Conservation (phyloP, 1,139 yeast species). For the Suzukiozyma palmioleophila region DNA sequence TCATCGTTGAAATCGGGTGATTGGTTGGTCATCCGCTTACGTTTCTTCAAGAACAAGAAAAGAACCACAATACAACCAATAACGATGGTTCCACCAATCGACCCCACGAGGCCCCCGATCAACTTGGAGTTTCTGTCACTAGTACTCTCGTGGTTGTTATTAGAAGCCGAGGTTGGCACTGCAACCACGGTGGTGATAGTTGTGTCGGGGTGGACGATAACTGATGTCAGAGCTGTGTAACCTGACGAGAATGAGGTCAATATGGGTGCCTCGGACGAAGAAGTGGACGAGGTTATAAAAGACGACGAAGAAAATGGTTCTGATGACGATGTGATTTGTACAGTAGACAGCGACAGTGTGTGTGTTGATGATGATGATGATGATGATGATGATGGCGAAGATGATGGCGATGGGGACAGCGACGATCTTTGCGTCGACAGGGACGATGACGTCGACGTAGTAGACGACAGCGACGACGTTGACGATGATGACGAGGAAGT, state of each 20-base stretch:
- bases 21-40: constrained; percentile 35
- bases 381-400: constrained; percentile 1
- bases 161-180: constrained; percentile 30
- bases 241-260: constrained; percentile 12
- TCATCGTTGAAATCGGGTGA: constrained; percentile 42
- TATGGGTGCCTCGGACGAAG: constrained; percentile 7
- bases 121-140: constrained; percentile 31
- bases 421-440: constrained; percentile 5
- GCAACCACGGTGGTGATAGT: constrained; percentile 41
- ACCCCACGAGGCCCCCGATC: constrained; percentile 47
- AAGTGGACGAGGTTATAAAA: constrained; percentile 3
- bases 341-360: constrained; percentile 4
- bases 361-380: constrained; percentile 11
- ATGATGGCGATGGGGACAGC: constrained; percentile 6
- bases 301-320: constrained; percentile 3
- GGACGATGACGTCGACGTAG: constrained; percentile 6
- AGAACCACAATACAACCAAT: constrained; percentile 36
- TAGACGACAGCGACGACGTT: neutral
- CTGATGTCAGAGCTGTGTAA: constrained; percentile 7
- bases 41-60: constrained; percentile 32
- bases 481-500: constrained; percentile 5
- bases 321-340: neutral
- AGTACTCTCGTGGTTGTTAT: constrained; percentile 11
- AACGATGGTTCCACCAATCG: constrained; percentile 43
- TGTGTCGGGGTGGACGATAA: constrained; percentile 24